A percentile compares a stretch with the other conserved stretches of the same genome.
These are phyloP conservation scores for Tolypocladium capitatum DNA, from an alignment of 2,329 filamentous ascomycete genomes.

Conservation along the genomic window DNA sequence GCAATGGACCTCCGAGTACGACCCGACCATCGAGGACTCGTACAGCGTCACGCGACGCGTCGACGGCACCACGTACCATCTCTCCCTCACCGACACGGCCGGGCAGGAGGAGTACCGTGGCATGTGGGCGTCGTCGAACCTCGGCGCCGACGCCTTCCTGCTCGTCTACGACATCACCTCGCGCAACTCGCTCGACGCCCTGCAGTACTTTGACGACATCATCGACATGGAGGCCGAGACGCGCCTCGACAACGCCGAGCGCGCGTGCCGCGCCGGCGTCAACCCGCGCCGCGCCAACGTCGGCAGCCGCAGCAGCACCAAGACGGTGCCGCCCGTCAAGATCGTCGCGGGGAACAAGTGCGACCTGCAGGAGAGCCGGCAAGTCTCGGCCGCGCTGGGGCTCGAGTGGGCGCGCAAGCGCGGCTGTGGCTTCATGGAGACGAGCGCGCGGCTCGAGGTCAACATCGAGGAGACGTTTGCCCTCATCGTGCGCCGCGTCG, in stretches of 20 bases:
- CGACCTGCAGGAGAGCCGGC: constrained; percentile 57
- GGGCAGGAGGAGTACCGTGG: constrained; percentile 85
- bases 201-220: constrained; percentile 69
- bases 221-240: constrained; percentile 73
- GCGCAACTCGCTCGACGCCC: constrained; percentile 50
- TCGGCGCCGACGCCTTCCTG: constrained; percentile 69
- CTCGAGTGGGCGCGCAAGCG: constrained; percentile 63
- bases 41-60: constrained; percentile 72
- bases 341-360: constrained; percentile 82
- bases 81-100: constrained; percentile 69
- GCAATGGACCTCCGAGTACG: constrained; percentile 74
- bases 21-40: constrained; percentile 71
- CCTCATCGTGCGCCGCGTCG: constrained; percentile 48
- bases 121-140: constrained; percentile 71
- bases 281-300: constrained; percentile 15
- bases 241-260: constrained; percentile 46
- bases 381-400: constrained; percentile 56
- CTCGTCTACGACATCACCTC: constrained; percentile 82
- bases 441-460: constrained; percentile 68
- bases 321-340: constrained; percentile 59
- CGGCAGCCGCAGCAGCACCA: constrained; percentile 22
- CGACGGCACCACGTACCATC: constrained; percentile 68
- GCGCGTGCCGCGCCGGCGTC: constrained; percentile 31
- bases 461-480: constrained; percentile 87
- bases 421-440: constrained; percentile 82